Evolutionary conservation across 345 rosid species (phyloP).

Genomic region (Citrus maxima): DNA sequence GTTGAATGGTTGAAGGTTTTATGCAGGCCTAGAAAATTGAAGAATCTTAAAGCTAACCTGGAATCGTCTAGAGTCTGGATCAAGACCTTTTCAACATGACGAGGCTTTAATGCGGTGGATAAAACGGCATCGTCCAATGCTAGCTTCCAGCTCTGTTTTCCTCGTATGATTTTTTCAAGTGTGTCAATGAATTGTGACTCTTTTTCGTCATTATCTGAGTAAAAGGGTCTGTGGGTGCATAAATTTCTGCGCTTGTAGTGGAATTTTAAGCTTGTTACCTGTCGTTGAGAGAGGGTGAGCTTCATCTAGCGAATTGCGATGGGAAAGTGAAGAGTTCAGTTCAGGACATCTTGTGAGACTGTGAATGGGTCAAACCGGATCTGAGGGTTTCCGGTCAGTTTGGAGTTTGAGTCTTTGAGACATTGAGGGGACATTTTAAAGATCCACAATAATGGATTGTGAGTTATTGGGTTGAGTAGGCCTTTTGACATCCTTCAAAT

Average conservation of each 20-base stretch:
- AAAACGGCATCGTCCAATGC: conserved; percentile 48
- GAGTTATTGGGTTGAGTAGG: too few relatives aligned
- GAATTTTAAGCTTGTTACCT: conserved; percentile 18
- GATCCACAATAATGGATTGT: not conserved
- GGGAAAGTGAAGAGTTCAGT: not conserved
- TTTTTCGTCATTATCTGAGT: conserved; percentile 22
- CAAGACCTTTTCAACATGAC: conserved; percentile 64
- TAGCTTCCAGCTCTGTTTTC: conserved; percentile 65
- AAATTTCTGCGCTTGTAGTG: conserved; percentile 19
- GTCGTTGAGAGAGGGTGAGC: conserved; percentile 26
- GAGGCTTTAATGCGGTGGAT: conserved; percentile 33
- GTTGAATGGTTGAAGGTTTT: conserved; percentile 61
- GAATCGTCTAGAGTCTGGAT: conserved; percentile 62
- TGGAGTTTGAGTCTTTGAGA: not conserved
- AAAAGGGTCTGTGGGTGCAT: conserved; percentile 17
- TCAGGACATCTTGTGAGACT: not conserved
- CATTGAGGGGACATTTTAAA: too few relatives aligned
- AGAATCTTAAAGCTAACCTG: conserved; percentile 72
- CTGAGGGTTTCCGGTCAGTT: not conserved
- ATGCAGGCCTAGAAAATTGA: conserved; percentile 91
- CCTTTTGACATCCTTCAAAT: too few relatives aligned
- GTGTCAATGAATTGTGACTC: conserved; percentile 47
- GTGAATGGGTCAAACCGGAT: not conserved
- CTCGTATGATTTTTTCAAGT: conserved; percentile 52
- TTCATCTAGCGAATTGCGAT: conserved; percentile 30